Evolutionary conservation across 495 filamentous ascomycete genomes (phyloP), one percentile per base, ranked within the genome.

Genomic region (Aspergillus avenaceus): DNA sequence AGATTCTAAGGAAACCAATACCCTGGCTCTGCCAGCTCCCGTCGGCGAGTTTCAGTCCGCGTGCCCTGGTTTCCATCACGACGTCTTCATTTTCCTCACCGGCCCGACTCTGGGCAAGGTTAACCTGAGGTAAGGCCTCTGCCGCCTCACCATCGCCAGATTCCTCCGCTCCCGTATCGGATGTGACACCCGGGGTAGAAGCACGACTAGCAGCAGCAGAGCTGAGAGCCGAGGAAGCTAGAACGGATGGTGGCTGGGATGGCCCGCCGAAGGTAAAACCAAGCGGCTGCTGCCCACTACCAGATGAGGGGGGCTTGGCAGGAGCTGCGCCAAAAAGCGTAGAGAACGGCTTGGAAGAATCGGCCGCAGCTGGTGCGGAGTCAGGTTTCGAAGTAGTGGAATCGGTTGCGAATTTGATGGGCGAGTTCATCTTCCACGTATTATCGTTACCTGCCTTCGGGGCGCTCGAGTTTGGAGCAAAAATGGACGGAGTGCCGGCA

Each of bases 61-160:
- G 85, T 29, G 80, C 79, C 37, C 80, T 79, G 12, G 81, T 74
- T 52, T 88, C 81, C 56, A 82, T 76, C 5, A 86, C 54, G 18
- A 82, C 68, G 25, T 75, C 71, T 59, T 91, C 87, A 49, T 88
- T 73, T 59, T 89, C 85, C 61, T 90, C 86, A 7, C 85, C 87
- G 37, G 80, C 79, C 21, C 83, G 78, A 49, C 75, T 75, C 38
- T 72, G 68, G 43, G 81, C 78, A 54, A 88, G 74, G 63, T 85
- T 79, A 45, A 86, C 75, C 37, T 76, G 64, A 11, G 67, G 61
- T 41, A 78, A 72, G 41, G 76, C 67, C 55, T 79, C 76, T 47
- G 67, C 64, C 21, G 75, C 78, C 13, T 81, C 80, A 38, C 79
- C 79, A 45, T 74, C 67, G 32, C 66, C 74, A 19, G 79, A 74